Conservation (phyloP, 116 monocot genomes). For the Phalaenopsis hybrid region DNA sequence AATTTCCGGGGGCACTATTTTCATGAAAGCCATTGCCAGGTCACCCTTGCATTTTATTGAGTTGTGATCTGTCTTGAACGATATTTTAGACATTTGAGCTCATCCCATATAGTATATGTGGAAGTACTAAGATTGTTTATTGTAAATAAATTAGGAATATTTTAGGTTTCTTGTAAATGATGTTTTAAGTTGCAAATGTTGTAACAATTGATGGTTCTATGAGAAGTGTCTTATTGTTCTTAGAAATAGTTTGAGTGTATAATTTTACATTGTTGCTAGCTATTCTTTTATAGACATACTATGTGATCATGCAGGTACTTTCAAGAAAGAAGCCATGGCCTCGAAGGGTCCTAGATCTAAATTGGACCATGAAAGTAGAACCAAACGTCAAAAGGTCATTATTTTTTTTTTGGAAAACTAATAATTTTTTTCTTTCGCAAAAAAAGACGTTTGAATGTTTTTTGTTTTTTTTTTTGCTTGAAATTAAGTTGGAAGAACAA, state of each 20-base stretch:
- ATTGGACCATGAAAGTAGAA: constrained; percentile 75
- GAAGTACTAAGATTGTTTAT: not conserved
- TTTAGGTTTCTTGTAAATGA: not conserved
- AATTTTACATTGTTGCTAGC: not conserved
- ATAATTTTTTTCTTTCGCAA: not conserved
- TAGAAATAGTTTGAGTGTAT: not conserved
- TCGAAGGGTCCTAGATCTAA: constrained; percentile 93
- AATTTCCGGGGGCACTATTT: not conserved
- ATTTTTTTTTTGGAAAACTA: not conserved
- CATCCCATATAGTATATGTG: not conserved
- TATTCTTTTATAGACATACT: not conserved
- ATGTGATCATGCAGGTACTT: constrained; percentile 6
- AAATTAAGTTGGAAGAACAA: not conserved
- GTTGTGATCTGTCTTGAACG: not conserved
- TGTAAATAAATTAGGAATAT: not conserved
- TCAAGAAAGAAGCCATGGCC: constrained; percentile 42
- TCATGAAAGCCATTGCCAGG: not conserved
- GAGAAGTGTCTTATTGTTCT: not conserved
- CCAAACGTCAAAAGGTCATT: constrained; percentile 77
- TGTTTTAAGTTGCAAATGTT: not conserved
- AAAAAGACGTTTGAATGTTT: not conserved
- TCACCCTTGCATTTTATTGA: not conserved
- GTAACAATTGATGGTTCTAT: not conserved
- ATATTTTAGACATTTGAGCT: constrained; percentile 2
- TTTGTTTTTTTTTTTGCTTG: not conserved